Evolutionary conservation across 345 rosid species (phyloP), one percentile per base, ranked within the genome.

Genomic region (Carallia pectinifolia): DNA sequence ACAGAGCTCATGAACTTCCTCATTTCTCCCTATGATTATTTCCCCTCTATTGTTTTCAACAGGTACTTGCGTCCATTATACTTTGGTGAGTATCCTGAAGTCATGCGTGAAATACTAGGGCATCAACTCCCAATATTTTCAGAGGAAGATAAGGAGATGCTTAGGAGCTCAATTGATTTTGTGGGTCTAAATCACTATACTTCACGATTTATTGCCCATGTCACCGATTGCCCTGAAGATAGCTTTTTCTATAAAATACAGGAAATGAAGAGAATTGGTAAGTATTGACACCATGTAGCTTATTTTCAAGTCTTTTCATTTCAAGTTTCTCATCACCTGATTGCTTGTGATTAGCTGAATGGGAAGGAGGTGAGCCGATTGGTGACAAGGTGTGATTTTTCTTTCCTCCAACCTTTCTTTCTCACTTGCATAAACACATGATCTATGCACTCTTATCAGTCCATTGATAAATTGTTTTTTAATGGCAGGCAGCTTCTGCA

Each of bases 171-270:
- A 5, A 65, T 87, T 74, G 97, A 91, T 81, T 94, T 91, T 79
- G 68, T 94, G 72, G 97, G 98, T 66, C 76, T 94, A 53, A 91
- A 94, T 81, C 95, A 94, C 63, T 94, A 94, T 67, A 89, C 98
- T 40, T 67, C 98, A 30, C 89, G 96, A 82, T 80, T 91, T 53
- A 81, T 91, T 59, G 80, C 88, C 81, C 85, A 94, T 77, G 77
- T 61, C 37, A 56, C 81, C 5, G 82, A 80, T 33, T 47, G 50
- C 66, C 71, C 71, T 19, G 92, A 81, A 58, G 88, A 86, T 69
- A 59, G 81, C 66, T 64, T 68, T 68, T 88, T 39, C 81, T 86
- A 85, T 79, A 74, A 85, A 72, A 81, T 79, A 68, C 98, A 94
- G 80, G 69, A 82, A 75, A 66, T 87, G 83, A 83, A 84, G 72